phyloP scores from a whole-genome alignment of 352 stramenopile species.

The Phytophthora meadii region DNA sequence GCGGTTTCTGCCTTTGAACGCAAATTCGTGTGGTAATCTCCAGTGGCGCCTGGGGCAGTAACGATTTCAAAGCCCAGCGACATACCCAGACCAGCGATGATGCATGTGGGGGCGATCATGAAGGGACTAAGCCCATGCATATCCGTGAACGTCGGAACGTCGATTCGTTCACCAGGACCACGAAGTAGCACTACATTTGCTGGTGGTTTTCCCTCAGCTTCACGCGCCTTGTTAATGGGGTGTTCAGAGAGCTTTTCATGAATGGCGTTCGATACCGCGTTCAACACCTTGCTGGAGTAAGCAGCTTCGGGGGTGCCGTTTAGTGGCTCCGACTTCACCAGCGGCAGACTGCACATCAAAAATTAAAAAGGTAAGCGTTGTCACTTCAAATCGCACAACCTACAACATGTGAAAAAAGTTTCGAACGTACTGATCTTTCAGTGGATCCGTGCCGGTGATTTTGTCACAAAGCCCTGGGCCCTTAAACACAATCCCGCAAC shows the following conservation, averaged over 20 bases:
- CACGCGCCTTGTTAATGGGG: slow-evolving; percentile 79
- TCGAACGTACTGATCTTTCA: slow-evolving; percentile 84
- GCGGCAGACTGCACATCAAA: slow-evolving; percentile 55
- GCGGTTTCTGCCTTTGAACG: slow-evolving; percentile 82
- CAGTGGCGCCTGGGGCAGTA: slow-evolving; percentile 73
- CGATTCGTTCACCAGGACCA: slow-evolving; percentile 85
- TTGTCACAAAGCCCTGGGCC: slow-evolving; percentile 80
- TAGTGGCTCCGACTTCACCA: slow-evolving; percentile 64
- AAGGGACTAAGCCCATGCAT: slow-evolving; percentile 85
- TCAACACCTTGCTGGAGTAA: slow-evolving; percentile 86
- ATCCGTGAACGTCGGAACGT: slow-evolving; percentile 82
- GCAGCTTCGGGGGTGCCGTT: slow-evolving; percentile 68
- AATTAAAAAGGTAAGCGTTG: slow-evolving; percentile 8
- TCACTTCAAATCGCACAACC: background rate
- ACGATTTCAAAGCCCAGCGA: slow-evolving; percentile 83
- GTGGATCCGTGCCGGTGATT: slow-evolving; percentile 87
- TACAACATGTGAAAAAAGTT: background rate
- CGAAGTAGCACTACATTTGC: slow-evolving; percentile 89
- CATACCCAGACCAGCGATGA: slow-evolving; percentile 89
- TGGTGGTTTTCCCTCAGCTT: slow-evolving; percentile 56
- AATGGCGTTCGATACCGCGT: slow-evolving; percentile 77
- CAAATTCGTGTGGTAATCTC: slow-evolving; percentile 88
- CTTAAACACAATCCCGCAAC: slow-evolving; percentile 89
- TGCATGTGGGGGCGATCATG: slow-evolving; percentile 91
- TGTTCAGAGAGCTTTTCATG: slow-evolving; percentile 68